Base-by-base conservation (phyloP, 768 basidiomycete genomes). In the Pluteus cervinus region DNA sequence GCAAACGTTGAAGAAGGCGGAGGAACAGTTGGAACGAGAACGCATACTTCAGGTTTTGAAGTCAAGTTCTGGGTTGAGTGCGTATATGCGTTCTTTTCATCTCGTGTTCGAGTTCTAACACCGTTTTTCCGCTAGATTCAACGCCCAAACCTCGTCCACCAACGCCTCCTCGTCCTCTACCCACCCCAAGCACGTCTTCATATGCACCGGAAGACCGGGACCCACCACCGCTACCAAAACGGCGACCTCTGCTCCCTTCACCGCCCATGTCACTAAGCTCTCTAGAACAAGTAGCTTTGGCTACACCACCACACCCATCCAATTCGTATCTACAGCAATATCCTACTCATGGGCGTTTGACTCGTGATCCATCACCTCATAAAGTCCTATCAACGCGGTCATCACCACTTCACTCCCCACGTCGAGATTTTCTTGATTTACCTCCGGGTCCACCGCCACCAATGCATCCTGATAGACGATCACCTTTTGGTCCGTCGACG, bases 31-130 rank as follows among this genome's bases (percentile, higher is more conserved):
- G 12, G 82, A 84, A 54, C 73, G 75, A 45, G 80, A 82, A 51
- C 66, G 85, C 7, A 72, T 86, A 14, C 61, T 86, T 42, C 75
- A 79, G 54, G 77, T 88, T 8, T 64, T 88, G 22, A 82, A 81
- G 57, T 81, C 79, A 46, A 76, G 76, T 21, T 51, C 53, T 33
- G 47, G 54, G 22, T 50, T 56, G 43, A 58, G 58, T 55, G 46
- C 50, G 49, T 54, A 51, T 59, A 54, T 54, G 33, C 47, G 58
- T 40, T 49, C 53, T 32, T 55, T 53, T 46, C 56, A 56, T 34
- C 47, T 43, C 47, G 48, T 61, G 24, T 47, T 47, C 35, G 43
- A 51, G 56, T 60, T 29, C n/a, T 4, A 8, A 29, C 5, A 12
- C 25, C 11, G 9, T 23, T 15, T 5, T 24, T 5, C 23, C 7